These are phyloP conservation scores for Yamadazyma dendronema DNA, from an alignment of 1,139 yeast species.

Conservation along the genomic window DNA sequence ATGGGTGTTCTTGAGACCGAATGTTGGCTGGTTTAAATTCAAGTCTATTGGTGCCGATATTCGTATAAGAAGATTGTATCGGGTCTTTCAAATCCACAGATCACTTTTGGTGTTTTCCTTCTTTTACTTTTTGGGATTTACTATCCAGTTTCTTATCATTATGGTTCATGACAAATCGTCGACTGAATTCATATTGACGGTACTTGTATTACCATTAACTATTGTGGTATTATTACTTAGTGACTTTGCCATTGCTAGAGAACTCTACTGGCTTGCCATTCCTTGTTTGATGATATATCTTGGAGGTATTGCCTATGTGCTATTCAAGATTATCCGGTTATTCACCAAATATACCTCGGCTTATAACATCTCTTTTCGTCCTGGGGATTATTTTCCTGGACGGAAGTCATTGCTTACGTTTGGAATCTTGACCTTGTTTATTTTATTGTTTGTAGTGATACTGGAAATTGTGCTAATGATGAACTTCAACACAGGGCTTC, in stretches of 20 bases:
- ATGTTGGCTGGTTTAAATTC: constrained; percentile 50
- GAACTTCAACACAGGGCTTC: constrained; percentile 44
- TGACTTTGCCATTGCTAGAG: constrained; percentile 41
- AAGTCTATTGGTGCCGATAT: constrained; percentile 53
- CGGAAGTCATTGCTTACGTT: constrained; percentile 47
- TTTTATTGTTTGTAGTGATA: constrained; percentile 37
- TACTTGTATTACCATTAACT: constrained; percentile 49
- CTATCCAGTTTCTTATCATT: constrained; percentile 52
- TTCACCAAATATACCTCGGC: constrained; percentile 43
- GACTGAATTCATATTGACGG: constrained; percentile 49
- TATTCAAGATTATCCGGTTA: constrained; percentile 50
- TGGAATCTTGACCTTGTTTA: constrained; percentile 45
- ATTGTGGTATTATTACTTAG: constrained; percentile 37
- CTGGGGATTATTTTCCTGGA: constrained; percentile 46
- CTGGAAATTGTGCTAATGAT: constrained; percentile 33
- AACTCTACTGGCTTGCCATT: constrained; percentile 28
- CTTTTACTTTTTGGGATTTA: constrained; percentile 53
- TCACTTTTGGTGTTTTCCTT: constrained; percentile 45
- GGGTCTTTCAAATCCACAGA: constrained; percentile 42
- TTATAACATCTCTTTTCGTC: constrained; percentile 17
- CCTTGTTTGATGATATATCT: constrained; percentile 32
- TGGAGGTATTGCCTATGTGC: constrained; percentile 48
- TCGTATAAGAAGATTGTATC: constrained; percentile 37
- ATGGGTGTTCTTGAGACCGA: constrained; percentile 33
- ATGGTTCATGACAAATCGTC: constrained; percentile 40